Conservation (phyloP, 352 stramenopile genomes). For the Saprolegnia diclina region DNA sequence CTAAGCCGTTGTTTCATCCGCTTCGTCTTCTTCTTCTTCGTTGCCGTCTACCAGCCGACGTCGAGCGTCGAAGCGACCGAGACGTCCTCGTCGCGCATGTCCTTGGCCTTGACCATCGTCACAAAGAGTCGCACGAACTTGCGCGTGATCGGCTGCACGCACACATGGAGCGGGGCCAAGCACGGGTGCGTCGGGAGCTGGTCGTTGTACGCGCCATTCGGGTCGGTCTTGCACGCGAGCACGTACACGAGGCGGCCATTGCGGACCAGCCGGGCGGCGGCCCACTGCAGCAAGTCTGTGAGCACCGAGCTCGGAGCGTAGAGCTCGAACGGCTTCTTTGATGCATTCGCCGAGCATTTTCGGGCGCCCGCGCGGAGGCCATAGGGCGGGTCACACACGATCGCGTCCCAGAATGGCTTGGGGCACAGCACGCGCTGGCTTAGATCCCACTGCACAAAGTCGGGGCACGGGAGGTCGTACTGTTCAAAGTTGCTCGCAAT, state of each 20-base stretch:
- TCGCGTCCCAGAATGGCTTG: constrained; percentile 34
- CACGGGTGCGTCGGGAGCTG: constrained; percentile 34
- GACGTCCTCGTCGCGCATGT: neutral
- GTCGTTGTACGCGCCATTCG: constrained; percentile 17
- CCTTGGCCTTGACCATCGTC: constrained; percentile 34
- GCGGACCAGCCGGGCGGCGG: constrained; percentile 32
- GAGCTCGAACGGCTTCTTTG: constrained; percentile 29
- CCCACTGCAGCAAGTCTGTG: constrained; percentile 79
- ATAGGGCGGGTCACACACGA: constrained; percentile 73
- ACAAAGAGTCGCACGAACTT: constrained; percentile 31
- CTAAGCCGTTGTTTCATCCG: constrained; percentile 26
- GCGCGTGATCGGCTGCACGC: constrained; percentile 31
- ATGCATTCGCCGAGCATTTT: constrained; percentile 39
- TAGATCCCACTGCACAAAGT: constrained; percentile 77
- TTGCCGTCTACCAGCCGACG: constrained; percentile 6
- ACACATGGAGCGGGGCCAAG: constrained; percentile 29
- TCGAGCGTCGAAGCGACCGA: neutral
- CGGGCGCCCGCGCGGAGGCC: constrained; percentile 69
- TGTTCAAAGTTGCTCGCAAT: constrained; percentile 57
- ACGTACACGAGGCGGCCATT: constrained; percentile 41
- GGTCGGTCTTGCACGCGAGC: constrained; percentile 29
- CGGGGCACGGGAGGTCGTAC: constrained; percentile 70
- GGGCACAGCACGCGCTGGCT: constrained; percentile 23
- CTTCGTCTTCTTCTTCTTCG: neutral
- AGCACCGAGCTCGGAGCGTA: constrained; percentile 87